Base-by-base conservation (phyloP, 208 protist genomes). In the Crithidia brevicula region DNA sequence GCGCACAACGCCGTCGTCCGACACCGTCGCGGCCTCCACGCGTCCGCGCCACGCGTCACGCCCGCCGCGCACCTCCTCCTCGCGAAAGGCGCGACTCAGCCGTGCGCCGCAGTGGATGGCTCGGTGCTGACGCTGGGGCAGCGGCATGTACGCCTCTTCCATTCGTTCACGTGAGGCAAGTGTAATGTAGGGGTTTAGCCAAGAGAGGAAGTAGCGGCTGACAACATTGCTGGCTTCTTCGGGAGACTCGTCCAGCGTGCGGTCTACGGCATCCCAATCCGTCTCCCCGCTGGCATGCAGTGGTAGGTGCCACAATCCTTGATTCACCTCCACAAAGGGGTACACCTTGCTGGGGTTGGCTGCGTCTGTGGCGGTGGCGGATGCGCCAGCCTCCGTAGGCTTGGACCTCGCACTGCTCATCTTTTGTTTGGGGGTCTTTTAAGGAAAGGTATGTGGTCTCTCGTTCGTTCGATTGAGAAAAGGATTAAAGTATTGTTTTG, bases 101-200 rank as follows among this genome's bases (percentile, higher is more conserved):
- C n/a, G 42, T 8, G 52, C 77, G 56, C 80, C 84, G 76, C 58
- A 89, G 38, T 54, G 75, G 60, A 28, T 65, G 8, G 54, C 65
- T 33, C 46, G 58, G 42, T 46, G 52, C 47, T 23, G 60, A 46
- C 27, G 72, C 73, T 49, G 60, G 58, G 38, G 64, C 33, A 58
- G 69, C 34, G 82, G 74, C 33, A 79, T 62, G 43, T 59, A 70
- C 8, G 56, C 66, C 20, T 51, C 67, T 22, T 82, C 63, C 33
- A 75, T 27, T 13, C 47, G 53, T 28, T 81, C 77, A 43, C 68
- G 74, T 18, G 50, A 70, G 20, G 81, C 81, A 0, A 80, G 70
- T 2, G 46, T 43, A 4, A 86, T 72, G 33, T 85, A 72, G 0
- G 67, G 70, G 4, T 67, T 36, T 11, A 77, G 58, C 84, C 84